Evolutionary conservation across 1,284 basidiomycete species (phyloP), one percentile per base, ranked within the genome.

Genomic region (Somion occarium): DNA sequence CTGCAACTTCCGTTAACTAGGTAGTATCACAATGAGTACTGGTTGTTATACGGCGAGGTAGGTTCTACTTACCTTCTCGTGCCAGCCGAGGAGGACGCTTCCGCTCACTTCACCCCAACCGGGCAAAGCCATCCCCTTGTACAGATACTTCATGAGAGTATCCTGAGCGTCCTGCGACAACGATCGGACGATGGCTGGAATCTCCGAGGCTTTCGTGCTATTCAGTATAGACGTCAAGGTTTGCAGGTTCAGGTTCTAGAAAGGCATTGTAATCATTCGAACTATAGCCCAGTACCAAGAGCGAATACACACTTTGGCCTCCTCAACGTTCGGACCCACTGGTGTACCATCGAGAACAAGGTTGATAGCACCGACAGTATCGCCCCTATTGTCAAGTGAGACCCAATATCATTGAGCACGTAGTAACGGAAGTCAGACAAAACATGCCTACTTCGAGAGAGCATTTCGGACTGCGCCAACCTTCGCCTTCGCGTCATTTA

Each of bases 141-240:
- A 99, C 22, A 99, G 73, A 65, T 97, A 99, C 68, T 97, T 98
- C 96, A 98, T 99, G 52, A 98, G 76, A 30, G 85, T 91, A 64
- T 98, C 96, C 61, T 97, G 93, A 56, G 90, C 78, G 44, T 92
- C 86, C 54, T 83, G 79, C 5, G 83, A 80, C 38, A 98, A 79
- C 1, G 78, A 68, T 64, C 87, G 88, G 64, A 98, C 75, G 41
- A 91, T 83, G 24, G 71, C 72, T 1, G 88, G 74, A 53, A 99
- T 95, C 57, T 98, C 96, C 5, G 91, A 78, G 2, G 93, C 79
- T 65, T 96, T 93, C 12, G 95, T 98, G 52, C 91, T 94, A 72
- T 97, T 98, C 56, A 99, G 81, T 57, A 98, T 93, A 2, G 92
- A 88, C 27, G 98, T 79, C n/a, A 99, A 76, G 1, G 88, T 85